Percentiles rank a stretch among this genome's conserved stretches.
These are phyloP conservation scores for Heterobasidion parviporum DNA, from an alignment of 1,284 basidiomycete species.

Conservation along the genomic window DNA sequence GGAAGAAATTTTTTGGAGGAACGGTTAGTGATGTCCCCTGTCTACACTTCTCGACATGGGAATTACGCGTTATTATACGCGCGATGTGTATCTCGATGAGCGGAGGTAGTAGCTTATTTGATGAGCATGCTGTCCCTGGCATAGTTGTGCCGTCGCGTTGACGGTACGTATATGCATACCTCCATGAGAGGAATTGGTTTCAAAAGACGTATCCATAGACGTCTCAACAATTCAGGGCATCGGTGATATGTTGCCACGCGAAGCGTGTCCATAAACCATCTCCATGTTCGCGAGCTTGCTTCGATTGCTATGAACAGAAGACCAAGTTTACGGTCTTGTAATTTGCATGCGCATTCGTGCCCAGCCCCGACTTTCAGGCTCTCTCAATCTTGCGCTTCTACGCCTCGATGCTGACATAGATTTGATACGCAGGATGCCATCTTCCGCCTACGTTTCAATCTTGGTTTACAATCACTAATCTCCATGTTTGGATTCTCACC, in stretches of 20 bases:
- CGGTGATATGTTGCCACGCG: too few species aligned
- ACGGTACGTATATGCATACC: too few species aligned
- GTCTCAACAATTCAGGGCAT: too few species aligned
- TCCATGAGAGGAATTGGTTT: too few species aligned
- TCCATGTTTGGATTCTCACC: slow-evolving; percentile 89
- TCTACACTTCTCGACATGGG: neutral
- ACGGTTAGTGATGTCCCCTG: slow-evolving; percentile 34
- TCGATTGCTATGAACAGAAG: too few species aligned
- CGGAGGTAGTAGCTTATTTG: neutral
- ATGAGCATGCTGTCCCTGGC: neutral
- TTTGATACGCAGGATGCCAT: slow-evolving; percentile 58
- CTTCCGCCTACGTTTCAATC: slow-evolving; percentile 94
- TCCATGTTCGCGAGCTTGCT: too few species aligned
- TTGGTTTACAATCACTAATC: slow-evolving; percentile 93
- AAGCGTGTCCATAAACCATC: too few species aligned
- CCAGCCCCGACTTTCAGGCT: neutral
- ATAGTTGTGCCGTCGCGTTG: too few species aligned
- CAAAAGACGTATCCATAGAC: too few species aligned
- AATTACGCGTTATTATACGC: neutral
- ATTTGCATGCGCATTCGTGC: neutral
- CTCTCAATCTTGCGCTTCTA: neutral
- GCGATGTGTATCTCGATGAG: neutral
- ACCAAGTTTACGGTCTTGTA: too few species aligned
- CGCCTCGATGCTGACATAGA: neutral
- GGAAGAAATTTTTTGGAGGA: slow-evolving; percentile 56